Conservation (phyloP, 2,329 filamentous ascomycete genomes). For the Aspergillus sp. region DNA sequence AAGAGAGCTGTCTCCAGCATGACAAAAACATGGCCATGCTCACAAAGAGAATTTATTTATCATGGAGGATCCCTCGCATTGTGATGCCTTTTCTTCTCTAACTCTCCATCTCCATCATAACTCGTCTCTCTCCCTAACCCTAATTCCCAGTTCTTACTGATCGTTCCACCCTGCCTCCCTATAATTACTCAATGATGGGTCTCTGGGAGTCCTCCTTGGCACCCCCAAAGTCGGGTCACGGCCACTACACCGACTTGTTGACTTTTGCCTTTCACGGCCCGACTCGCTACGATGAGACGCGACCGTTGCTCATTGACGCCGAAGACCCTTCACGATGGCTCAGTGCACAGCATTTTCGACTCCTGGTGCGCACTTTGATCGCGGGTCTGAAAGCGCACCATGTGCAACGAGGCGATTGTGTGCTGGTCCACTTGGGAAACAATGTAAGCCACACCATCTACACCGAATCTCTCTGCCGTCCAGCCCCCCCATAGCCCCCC, state of each 20-base stretch:
- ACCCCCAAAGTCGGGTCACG: constrained; percentile 10
- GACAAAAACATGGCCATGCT: constrained; percentile 9
- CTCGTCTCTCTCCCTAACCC: background rate
- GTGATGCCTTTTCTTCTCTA: background rate
- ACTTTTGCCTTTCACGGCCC: constrained; percentile 41
- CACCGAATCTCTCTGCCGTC: background rate
- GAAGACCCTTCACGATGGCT: constrained; percentile 37
- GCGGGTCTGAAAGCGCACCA: constrained; percentile 39
- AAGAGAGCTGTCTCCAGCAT: constrained; percentile 10
- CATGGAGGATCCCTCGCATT: background rate
- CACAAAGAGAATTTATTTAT: constrained; percentile 12
- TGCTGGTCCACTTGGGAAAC: constrained; percentile 43
- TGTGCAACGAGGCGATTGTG: constrained; percentile 41
- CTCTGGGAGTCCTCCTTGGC: constrained; percentile 23
- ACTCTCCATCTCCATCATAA: background rate
- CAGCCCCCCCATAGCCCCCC: background rate
- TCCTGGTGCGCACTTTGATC: constrained; percentile 37
- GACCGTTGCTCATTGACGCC: constrained; percentile 44
- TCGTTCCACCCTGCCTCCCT: background rate
- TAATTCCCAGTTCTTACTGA: background rate
- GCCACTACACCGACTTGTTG: constrained; percentile 37
- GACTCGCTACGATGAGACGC: constrained; percentile 32
- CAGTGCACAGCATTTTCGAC: constrained; percentile 32
- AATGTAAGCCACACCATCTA: constrained; percentile 28
- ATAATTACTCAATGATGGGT: constrained; percentile 18